Evolutionary conservation across 2,329 filamentous ascomycete species (phyloP), one percentile per base, ranked within the genome.

Genomic region (Aspergillus caelatus): DNA sequence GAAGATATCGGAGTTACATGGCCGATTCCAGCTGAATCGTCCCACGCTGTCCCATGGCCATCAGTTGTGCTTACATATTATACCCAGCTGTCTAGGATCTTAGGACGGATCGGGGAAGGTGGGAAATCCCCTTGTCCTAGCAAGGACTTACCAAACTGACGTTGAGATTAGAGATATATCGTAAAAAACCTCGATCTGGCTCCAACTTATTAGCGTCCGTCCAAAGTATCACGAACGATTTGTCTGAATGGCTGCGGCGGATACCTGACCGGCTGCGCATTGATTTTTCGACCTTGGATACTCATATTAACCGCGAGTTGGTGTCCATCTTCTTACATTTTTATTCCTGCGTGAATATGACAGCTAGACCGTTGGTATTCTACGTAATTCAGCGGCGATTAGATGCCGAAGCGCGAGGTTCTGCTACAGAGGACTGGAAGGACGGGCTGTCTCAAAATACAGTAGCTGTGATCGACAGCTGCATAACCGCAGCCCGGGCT

Each of bases 341-440:
- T 66, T 85, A 85, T 64, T 84, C 85, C 50, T 86, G 85, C 68
- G 81, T 86, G 68, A 85, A 86, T 67, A 86, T 87, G 84, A 85
- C 84, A 0, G 82, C 81, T 0, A 76, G 85, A 5, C 85, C 85
- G 1, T 72, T 86, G 28, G 76, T 87, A 0, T 85, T 86, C 63
- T 81, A 85, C 65, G 80, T 86, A 3, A 82, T 85, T 9, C 82
- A 85, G 69, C 78, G 79, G 50, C 79, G 83, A 4, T 74, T 86
- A 0, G 75, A 79, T 55, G 71, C 74, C 23, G 74, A 75, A 6
- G 60, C 73, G 3, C 66, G 67, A n/a, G 72, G 71, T 14, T 72
- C 73, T 12, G 75, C 77, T 12, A 74, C 78, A 28, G 68, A 70
- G 6, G 79, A 81, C 63, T 85, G 84, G 83, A 81, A 79, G 64